Percentiles rank a stretch among this genome's conserved stretches.
phyloP scores from a whole-genome alignment of 2,329 filamentous ascomycete genomes.

The Cladosporium halotolerans region DNA sequence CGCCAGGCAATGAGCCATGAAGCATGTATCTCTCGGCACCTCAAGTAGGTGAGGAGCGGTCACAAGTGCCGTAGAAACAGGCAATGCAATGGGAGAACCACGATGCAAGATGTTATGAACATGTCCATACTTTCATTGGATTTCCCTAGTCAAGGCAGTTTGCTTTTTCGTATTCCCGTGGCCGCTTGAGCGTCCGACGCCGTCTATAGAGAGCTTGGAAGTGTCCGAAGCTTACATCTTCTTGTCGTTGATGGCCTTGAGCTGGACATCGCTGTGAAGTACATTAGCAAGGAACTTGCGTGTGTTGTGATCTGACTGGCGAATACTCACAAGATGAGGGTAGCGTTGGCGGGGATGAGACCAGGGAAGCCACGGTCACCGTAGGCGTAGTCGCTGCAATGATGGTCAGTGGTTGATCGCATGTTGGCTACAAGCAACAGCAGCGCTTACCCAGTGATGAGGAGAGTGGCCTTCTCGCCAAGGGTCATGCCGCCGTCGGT shows the following conservation, averaged over 20 bases:
- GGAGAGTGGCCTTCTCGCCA: conserved; percentile 81
- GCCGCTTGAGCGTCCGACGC: neutral
- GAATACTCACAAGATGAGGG: conserved; percentile 71
- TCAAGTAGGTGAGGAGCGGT: no score
- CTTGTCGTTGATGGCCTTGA: conserved; percentile 57
- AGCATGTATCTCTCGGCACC: no score
- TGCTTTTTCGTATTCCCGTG: conserved; percentile 8
- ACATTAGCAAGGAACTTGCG: conserved; percentile 4
- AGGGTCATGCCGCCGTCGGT: conserved; percentile 63
- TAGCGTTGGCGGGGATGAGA: conserved; percentile 68
- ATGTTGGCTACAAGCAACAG: neutral
- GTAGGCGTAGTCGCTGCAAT: conserved; percentile 57
- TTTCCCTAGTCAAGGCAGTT: neutral
- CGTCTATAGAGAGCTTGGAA: neutral
- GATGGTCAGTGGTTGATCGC: conserved; percentile 1
- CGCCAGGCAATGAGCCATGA: no score
- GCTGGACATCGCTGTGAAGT: conserved; percentile 56
- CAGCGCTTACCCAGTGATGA: conserved; percentile 63
- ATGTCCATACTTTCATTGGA: neutral
- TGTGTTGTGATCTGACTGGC: neutral
- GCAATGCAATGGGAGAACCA: no score
- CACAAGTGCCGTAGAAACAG: no score
- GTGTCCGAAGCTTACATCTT: neutral
- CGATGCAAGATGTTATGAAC: no score
- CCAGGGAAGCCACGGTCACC: conserved; percentile 65